A percentile compares a stretch with the other conserved stretches of the same genome.
These are phyloP conservation scores for Ceratocystis ficicola DNA, from an alignment of 2,329 filamentous ascomycete genomes.

Conservation along the genomic window DNA sequence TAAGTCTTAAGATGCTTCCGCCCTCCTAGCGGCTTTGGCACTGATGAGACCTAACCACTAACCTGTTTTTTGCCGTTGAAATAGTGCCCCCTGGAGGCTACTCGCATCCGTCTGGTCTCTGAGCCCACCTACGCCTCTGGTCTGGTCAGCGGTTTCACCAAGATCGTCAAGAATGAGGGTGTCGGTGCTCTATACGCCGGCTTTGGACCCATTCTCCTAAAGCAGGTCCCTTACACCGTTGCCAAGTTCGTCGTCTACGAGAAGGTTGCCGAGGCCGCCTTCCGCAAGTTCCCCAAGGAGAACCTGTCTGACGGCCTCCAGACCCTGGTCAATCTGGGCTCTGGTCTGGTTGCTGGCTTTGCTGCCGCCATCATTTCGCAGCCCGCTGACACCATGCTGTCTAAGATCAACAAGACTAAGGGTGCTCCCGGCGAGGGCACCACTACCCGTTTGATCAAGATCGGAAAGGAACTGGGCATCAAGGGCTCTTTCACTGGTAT, in stretches of 20 bases:
- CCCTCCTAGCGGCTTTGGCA: no score
- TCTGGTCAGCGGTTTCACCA: conserved; percentile 64
- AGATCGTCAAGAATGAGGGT: conserved; percentile 75
- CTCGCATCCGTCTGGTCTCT: conserved; percentile 84
- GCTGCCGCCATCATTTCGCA: conserved; percentile 78
- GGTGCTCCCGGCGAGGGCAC: conserved; percentile 77
- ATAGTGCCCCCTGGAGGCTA: conserved; percentile 74
- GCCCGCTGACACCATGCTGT: conserved; percentile 86
- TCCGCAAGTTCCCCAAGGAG: conserved; percentile 57
- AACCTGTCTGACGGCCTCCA: conserved; percentile 54
- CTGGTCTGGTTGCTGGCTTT: conserved; percentile 43
- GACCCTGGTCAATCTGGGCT: conserved; percentile 66
- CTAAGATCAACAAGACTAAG: conserved; percentile 94
- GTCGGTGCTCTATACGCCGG: conserved; percentile 79
- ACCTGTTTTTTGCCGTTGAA: not conserved
- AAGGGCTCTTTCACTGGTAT: conserved; percentile 69
- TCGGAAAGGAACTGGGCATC: conserved; percentile 72
- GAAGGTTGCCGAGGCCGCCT: conserved; percentile 69
- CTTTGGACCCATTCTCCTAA: conserved; percentile 78
- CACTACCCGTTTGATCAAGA: conserved; percentile 70
- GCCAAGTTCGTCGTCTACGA: conserved; percentile 91
- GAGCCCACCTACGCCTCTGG: conserved; percentile 75
- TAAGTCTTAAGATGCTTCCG: conserved; percentile 9
- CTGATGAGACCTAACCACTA: not conserved
- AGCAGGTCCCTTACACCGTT: conserved; percentile 87